Base-by-base conservation (phyloP, 1,139 yeast genomes). In the Hyphopichia khmerensis region DNA sequence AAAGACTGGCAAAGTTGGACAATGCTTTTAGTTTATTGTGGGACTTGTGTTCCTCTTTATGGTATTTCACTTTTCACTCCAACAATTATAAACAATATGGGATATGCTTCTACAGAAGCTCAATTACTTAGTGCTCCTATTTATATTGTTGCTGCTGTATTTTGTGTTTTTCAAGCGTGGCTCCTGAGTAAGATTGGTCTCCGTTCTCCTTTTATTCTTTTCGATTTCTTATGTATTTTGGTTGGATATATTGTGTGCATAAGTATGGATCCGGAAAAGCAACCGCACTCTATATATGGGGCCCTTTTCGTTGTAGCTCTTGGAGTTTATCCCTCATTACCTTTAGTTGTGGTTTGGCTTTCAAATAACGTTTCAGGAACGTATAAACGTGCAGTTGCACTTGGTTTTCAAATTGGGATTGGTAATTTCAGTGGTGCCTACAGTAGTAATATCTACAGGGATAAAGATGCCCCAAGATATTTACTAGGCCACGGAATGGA, bases 371-470 rank as follows among this genome's bases (percentile, higher is more conserved):
- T 67, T 35, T 56, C 68, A 4, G 66, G 67, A n/a, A 57, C 57
- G 3, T 58, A 56, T 46, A 70, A 67, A 45, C 58, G 75, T 38
- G 69, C 70, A 3, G 60, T 69, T 36, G 71, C 67, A 2, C 60
- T 65, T 59, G 75, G 72, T 3, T 51, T 66, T 31, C 75, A 68
- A 40, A 65, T 71, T 35, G 72, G 74, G 2, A 42, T 67, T 24
- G 77, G 75, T 10, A 63, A 65, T 39, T 55, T 70, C 33, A 67
- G 72, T 16, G 75, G 74, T 16, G 63, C 70, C 11, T 54, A 67
- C 41, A 62, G 67, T 13, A 56, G 67, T 35, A 64, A 67, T 40
- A 56, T 67, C 42, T 67, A 64, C 49, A 51, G 65, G 13, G 33
- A 62, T 1, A 48, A 54, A 26, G 67, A 65, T 39, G 51, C 57